Conservation (phyloP, 306 rosid genomes). For the Ormosia semicastrata region DNA sequence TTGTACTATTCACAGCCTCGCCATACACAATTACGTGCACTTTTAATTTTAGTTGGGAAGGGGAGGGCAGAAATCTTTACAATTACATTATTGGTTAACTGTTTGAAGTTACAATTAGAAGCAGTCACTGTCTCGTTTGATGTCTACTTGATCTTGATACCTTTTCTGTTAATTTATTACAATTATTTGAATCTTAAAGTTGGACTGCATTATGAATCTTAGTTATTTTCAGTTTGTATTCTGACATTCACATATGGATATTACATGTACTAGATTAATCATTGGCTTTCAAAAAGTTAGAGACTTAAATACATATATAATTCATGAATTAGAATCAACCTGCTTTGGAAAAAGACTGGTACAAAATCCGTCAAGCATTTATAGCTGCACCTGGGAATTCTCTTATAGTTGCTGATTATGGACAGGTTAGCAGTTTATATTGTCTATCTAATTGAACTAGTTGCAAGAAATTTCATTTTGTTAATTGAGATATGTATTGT, state of each 20-base stretch:
- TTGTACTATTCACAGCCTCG: background rate
- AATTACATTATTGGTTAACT: background rate
- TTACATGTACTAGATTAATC: slow-evolving; percentile 2
- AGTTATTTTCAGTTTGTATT: background rate
- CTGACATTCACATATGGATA: background rate
- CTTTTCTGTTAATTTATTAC: background rate
- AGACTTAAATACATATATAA: slow-evolving; percentile 5
- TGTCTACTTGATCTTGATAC: slow-evolving; percentile 7
- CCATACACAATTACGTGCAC: background rate
- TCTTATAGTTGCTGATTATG: slow-evolving; percentile 95
- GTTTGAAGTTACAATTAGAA: background rate
- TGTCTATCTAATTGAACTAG: slow-evolving; percentile 5
- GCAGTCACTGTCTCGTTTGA: background rate
- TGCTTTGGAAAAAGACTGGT: slow-evolving; percentile 94
- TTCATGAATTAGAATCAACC: slow-evolving; percentile 80
- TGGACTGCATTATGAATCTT: background rate
- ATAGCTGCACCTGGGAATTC: slow-evolving; percentile 91
- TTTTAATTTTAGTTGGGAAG: background rate
- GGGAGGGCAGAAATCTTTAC: background rate
- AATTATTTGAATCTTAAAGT: background rate
- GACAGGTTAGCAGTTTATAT: slow-evolving; percentile 66
- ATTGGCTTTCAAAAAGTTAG: background rate
- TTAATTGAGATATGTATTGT: slow-evolving; percentile 40
- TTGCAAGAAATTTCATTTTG: slow-evolving; percentile 14
- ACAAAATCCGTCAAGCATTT: slow-evolving; percentile 95